phyloP scores from a whole-genome alignment of 1,284 basidiomycete species.

The Rhodotorula sp. region DNA sequence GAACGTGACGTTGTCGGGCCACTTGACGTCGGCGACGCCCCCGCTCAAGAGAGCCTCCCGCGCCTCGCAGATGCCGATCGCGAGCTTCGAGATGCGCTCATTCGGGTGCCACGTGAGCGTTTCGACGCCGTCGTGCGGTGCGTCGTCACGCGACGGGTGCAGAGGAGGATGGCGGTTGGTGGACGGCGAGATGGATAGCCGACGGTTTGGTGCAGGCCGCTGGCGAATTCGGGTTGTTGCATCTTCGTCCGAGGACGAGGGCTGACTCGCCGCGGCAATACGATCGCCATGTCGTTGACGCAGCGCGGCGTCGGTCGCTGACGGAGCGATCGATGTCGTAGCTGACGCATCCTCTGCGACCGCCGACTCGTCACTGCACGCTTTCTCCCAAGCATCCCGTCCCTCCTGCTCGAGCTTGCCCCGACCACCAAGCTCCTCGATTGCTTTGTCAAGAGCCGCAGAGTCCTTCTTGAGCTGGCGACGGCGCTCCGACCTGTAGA shows the following conservation, averaged over 20 bases:
- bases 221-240: background rate
- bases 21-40: constrained; percentile 64
- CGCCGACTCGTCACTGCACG: constrained; percentile 1
- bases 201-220: background rate
- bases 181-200: constrained; percentile 1
- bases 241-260: constrained; percentile 1
- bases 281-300: constrained; percentile 17
- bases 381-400: constrained; percentile 24
- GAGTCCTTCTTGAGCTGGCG: constrained; percentile 55
- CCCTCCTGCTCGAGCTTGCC: constrained; percentile 55
- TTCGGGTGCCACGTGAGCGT: constrained; percentile 72
- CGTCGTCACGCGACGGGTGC: background rate
- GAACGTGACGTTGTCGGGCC: constrained; percentile 83
- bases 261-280: constrained; percentile 29
- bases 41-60: constrained; percentile 73
- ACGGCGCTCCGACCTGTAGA: constrained; percentile 13
- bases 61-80: constrained; percentile 73
- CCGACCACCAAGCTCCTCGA: constrained; percentile 64
- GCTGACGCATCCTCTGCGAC: background rate
- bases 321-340: background rate
- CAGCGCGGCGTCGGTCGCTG: background rate
- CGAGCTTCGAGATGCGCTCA: constrained; percentile 66
- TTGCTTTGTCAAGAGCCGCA: constrained; percentile 56
- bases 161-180: background rate
- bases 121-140: constrained; percentile 15